phyloP scores from a whole-genome alignment of 257 asterid genomes.

The Capsicum baccatum region DNA sequence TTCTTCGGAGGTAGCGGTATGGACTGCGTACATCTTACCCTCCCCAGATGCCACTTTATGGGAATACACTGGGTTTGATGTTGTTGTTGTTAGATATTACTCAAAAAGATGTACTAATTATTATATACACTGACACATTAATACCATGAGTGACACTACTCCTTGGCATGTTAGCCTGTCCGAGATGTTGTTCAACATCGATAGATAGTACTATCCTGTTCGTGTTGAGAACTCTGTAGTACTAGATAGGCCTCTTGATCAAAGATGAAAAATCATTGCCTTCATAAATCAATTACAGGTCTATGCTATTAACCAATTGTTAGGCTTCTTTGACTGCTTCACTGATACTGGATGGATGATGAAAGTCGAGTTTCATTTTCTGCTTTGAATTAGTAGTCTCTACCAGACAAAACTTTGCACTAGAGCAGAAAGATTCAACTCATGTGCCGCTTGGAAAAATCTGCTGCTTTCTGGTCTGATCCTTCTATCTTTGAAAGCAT shows the following conservation, averaged over 20 bases:
- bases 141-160: background rate
- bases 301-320: slow-evolving; percentile 14
- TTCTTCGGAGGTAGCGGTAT: too few species aligned
- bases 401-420: slow-evolving; percentile 53
- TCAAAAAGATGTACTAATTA: background rate
- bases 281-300: background rate
- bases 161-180: background rate
- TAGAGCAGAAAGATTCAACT: slow-evolving; percentile 84
- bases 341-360: background rate
- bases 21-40: too few species aligned
- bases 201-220: slow-evolving; percentile 2
- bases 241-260: background rate
- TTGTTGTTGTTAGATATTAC: too few species aligned
- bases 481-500: slow-evolving; percentile 70
- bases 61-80: slow-evolving; percentile 23
- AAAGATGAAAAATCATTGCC: background rate
- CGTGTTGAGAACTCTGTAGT: background rate
- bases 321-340: background rate
- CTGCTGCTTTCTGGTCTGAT: slow-evolving; percentile 69
- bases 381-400: background rate
- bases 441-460: slow-evolving; percentile 92
- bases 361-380: background rate
- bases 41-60: slow-evolving; percentile 19
- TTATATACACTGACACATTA: slow-evolving; percentile 10
- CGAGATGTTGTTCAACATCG: background rate